Evolutionary conservation across 257 asterid genomes (phyloP).

Genomic region (Salvia splendens): DNA sequence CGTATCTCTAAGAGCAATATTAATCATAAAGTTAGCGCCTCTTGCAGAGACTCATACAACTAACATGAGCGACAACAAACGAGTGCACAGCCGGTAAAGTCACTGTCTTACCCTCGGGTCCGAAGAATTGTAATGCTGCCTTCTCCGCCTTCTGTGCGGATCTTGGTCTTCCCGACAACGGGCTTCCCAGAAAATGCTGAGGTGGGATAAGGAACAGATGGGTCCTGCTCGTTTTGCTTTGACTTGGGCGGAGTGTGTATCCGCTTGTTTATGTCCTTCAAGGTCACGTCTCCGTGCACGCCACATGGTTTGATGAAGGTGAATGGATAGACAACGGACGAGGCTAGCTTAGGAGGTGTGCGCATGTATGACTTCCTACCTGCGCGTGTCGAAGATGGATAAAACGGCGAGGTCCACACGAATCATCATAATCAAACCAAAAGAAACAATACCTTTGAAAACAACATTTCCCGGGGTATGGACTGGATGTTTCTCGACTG

Average conservation of each 20-base stretch:
- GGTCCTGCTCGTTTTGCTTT: slow-evolving; percentile 51
- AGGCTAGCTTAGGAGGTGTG: slow-evolving; percentile 61
- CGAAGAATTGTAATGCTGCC: slow-evolving; percentile 86
- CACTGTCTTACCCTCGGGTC: slow-evolving; percentile 59
- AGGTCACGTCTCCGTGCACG: slow-evolving; percentile 75
- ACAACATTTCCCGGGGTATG: slow-evolving; percentile 57
- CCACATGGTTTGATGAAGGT: slow-evolving; percentile 86
- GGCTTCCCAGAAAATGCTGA: slow-evolving; percentile 97
- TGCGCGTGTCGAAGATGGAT: slow-evolving; percentile 29
- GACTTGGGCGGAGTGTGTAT: slow-evolving; percentile 65
- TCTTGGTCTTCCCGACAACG: slow-evolving; percentile 85
- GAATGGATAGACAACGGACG: slow-evolving; percentile 73
- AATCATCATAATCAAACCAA: slow-evolving; percentile 1
- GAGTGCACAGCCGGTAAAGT: neutral
- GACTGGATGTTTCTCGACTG: slow-evolving; percentile 50
- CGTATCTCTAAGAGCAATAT: slow-evolving; percentile 9
- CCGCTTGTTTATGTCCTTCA: slow-evolving; percentile 82
- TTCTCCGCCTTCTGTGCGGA: slow-evolving; percentile 82
- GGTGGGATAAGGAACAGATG: slow-evolving; percentile 51
- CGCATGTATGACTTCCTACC: slow-evolving; percentile 79
- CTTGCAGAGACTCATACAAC: slow-evolving; percentile 8
- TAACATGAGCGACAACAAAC: neutral
- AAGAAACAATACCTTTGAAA: slow-evolving; percentile 58
- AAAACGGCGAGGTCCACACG: neutral
- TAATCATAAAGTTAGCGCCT: slow-evolving; percentile 35